Evolutionary conservation across 768 basidiomycete genomes (phyloP).

Genomic region (Tylopilus rubrobrunneus): DNA sequence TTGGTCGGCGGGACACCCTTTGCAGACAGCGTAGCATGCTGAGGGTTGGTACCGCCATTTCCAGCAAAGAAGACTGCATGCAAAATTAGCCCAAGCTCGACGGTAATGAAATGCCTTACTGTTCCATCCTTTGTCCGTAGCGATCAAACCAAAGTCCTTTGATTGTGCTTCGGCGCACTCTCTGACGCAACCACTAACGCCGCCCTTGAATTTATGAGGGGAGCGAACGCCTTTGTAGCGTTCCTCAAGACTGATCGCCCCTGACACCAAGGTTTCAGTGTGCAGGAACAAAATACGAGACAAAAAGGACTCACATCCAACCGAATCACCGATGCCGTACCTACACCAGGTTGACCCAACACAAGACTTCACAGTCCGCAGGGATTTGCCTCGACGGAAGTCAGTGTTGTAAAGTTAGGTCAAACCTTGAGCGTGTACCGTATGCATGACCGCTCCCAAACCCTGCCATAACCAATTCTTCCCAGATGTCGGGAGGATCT

Average conservation of each 20-base stretch:
- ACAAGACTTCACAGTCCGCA: conserved; percentile 75
- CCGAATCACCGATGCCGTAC: conserved; percentile 71
- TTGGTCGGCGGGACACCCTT: conserved; percentile 64
- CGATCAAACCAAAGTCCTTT: conserved; percentile 74
- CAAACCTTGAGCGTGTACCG: conserved; percentile 37
- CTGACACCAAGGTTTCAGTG: conserved; percentile 16
- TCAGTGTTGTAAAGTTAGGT: neutral
- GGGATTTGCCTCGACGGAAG: conserved; percentile 33
- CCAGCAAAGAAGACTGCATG: conserved; percentile 49
- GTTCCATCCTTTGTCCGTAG: conserved; percentile 80
- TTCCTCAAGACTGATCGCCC: conserved; percentile 68
- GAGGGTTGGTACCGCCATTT: conserved; percentile 61
- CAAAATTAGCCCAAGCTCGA: neutral
- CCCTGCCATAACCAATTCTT: conserved; percentile 57
- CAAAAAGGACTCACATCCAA: conserved; percentile 39
- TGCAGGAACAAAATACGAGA: neutral
- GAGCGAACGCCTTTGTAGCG: conserved; percentile 66
- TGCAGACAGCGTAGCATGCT: conserved; percentile 64
- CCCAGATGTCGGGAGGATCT: conserved; percentile 68
- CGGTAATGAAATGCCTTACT: conserved; percentile 25
- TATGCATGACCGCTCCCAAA: conserved; percentile 79
- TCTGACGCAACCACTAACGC: conserved; percentile 71
- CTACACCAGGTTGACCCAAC: conserved; percentile 70
- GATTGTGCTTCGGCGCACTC: conserved; percentile 77
- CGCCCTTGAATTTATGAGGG: conserved; percentile 76